Evolutionary conservation across 805 yeast genomes (phyloP), one percentile per base, ranked within the genome.

Genomic region (Teunomyces tritomae): DNA sequence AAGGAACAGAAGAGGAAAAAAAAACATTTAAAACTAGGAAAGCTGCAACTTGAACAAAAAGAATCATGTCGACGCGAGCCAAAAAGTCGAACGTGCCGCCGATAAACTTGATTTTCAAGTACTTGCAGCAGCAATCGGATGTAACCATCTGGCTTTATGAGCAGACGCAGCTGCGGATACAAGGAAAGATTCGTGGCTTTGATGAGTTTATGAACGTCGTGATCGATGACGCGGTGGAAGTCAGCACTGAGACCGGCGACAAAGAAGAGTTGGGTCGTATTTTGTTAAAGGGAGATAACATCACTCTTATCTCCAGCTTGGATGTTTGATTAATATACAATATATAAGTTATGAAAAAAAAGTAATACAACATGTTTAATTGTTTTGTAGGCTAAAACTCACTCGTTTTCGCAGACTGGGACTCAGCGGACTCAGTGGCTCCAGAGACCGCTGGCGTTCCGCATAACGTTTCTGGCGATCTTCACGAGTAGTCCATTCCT

Each of bases 151-250:
- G 97, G 97, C 73, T 94, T 8, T 90, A 78, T 55, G 98, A 94
- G 59, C 97, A 94, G 65, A 78, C 84, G 0, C 83, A 82, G 16
- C 75, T 77, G 54, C 76, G 95, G 54, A 79, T 92, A 28, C 87
- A 86, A 56, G 99, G 99, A 1, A 80, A 77, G 51, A 84, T 94
- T 28, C 76, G 85, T 50, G 99, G 99, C 1, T 92, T 95, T 67
- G 99, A 94, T 66, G 99, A 95, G 70, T 92, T 91, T 61, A 95
- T 94, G 99, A 94, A 94, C 62, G 69, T 80, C 8, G 84, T 80
- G 16, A 53, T 80, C 10, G 84, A 80, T 48, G 83, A 80, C 26
- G 84, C 84, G 1, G 68, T 71, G 11, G 96, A 95, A 57, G 73
- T 92, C 5, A 72, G 77, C 45, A 66, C 69, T 4, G 62, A 62